A percentile compares a stretch with the other conserved stretches of the same genome.
phyloP scores from a whole-genome alignment of 129 eudicot species.

The Lactuca sativa region DNA sequence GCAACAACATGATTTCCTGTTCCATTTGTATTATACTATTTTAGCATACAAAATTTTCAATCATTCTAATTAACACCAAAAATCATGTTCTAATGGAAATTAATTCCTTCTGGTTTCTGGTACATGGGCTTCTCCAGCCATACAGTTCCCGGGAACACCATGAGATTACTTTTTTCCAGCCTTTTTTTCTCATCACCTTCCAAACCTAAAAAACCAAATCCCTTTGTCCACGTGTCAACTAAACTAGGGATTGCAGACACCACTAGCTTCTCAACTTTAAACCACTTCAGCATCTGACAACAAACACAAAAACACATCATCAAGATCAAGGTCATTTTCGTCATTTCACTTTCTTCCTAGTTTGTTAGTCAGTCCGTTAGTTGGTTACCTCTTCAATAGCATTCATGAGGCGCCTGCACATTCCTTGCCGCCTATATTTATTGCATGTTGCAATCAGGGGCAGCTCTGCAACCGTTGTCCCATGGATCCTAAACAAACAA shows the following conservation, averaged over 20 bases:
- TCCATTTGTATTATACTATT: no score
- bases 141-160: constrained; percentile 91
- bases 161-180: constrained; percentile 59
- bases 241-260: constrained; percentile 77
- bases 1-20: no score
- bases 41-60: no score
- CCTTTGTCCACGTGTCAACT: constrained; percentile 88
- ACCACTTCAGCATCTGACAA: constrained; percentile 70
- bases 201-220: constrained; percentile 76
- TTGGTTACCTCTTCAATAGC: constrained; percentile 75
- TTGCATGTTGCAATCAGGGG: constrained; percentile 96
- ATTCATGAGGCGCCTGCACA: constrained; percentile 84
- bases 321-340: neutral
- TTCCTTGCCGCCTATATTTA: constrained; percentile 87
- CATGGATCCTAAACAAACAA: constrained; percentile 71
- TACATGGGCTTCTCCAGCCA: constrained; percentile 84
- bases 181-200: constrained; percentile 66
- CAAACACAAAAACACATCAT: constrained; percentile 37
- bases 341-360: constrained; percentile 5
- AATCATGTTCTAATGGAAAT: no score
- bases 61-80: no score
- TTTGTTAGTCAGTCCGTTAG: neutral
- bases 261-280: constrained; percentile 83
- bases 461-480: constrained; percentile 84
- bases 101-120: constrained; percentile 27